Percentiles rank a stretch among this genome's conserved stretches.
These are phyloP conservation scores for Candolleomyces eurysporus DNA, from an alignment of 768 basidiomycete species.

Conservation along the genomic window DNA sequence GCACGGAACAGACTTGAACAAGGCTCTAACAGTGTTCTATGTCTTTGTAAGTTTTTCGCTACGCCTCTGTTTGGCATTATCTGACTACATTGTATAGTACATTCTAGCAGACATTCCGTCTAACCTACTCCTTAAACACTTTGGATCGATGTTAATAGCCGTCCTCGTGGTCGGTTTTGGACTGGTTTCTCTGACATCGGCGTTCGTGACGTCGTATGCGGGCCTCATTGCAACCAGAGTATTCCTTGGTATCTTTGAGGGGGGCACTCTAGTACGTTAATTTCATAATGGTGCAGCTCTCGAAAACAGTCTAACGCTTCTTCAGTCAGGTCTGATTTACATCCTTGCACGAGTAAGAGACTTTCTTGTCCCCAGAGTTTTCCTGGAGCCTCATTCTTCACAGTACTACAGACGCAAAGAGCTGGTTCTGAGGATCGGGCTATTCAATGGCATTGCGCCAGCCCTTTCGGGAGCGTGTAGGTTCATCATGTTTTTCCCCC, in stretches of 20 bases:
- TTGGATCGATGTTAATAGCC: constrained; percentile 38
- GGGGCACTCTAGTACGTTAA: constrained; percentile 36
- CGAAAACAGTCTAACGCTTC: neutral
- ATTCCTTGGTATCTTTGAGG: constrained; percentile 41
- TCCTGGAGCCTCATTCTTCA: neutral
- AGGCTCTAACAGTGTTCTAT: constrained; percentile 41
- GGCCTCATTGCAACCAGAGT: constrained; percentile 36
- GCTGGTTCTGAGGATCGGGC: constrained; percentile 32
- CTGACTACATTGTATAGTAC: constrained; percentile 23
- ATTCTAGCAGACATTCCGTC: constrained; percentile 39
- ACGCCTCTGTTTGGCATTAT: neutral
- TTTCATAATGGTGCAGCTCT: neutral
- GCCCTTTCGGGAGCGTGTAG: constrained; percentile 34
- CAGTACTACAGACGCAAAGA: constrained; percentile 37
- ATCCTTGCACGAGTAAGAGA: constrained; percentile 32
- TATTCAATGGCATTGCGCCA: constrained; percentile 34
- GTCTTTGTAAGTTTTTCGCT: constrained; percentile 24
- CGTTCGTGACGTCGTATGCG: constrained; percentile 34
- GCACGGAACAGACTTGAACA: constrained; percentile 40
- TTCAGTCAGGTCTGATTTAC: constrained; percentile 38
- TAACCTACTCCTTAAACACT: constrained; percentile 39
- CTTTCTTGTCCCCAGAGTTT: neutral
- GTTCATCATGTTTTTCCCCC: constrained; percentile 8
- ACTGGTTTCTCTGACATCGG: constrained; percentile 34
- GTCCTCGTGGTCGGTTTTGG: constrained; percentile 38